Percentiles rank a stretch among this genome's conserved stretches.
Evolutionary conservation across 768 basidiomycete species (phyloP).

Genomic region (Leccinum olivaceopallidum): DNA sequence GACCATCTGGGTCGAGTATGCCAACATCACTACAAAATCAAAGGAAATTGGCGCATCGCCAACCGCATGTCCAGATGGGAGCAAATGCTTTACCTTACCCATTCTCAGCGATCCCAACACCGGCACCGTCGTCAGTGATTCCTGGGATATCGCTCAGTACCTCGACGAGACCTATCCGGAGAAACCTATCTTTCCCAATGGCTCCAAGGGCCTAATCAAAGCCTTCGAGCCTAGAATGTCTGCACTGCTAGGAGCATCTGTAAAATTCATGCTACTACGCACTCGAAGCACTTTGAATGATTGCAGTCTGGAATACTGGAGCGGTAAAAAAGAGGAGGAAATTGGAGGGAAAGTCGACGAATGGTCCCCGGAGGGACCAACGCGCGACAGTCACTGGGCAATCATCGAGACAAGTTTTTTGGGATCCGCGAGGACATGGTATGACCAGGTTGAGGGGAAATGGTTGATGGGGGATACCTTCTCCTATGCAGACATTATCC

Average conservation of each 20-base stretch:
- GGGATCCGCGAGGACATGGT: background rate
- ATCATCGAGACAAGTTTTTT: constrained; percentile 14
- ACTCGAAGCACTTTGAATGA: background rate
- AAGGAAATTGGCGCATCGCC: constrained; percentile 30
- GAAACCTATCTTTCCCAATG: constrained; percentile 28
- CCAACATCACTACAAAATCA: constrained; percentile 29
- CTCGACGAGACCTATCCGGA: constrained; percentile 38
- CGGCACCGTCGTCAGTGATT: constrained; percentile 31
- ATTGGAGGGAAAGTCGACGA: background rate
- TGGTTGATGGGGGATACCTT: constrained; percentile 11
- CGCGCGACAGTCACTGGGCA: background rate
- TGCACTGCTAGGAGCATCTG: background rate
- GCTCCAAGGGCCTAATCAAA: constrained; percentile 23
- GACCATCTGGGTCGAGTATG: constrained; percentile 36
- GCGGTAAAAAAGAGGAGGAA: constrained; percentile 21
- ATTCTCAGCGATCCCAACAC: constrained; percentile 36
- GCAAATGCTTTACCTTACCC: constrained; percentile 33
- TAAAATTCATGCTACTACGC: constrained; percentile 13
- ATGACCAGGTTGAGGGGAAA: background rate
- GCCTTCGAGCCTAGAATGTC: constrained; percentile 13
- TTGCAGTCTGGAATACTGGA: constrained; percentile 34
- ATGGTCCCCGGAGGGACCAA: background rate
- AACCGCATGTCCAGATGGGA: constrained; percentile 20
- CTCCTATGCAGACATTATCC: constrained; percentile 33
- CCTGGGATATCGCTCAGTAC: constrained; percentile 35